Evolutionary conservation across 2,329 filamentous ascomycete species (phyloP), one percentile per base, ranked within the genome.

Genomic region (Arthrobotrys pseudoclavata): DNA sequence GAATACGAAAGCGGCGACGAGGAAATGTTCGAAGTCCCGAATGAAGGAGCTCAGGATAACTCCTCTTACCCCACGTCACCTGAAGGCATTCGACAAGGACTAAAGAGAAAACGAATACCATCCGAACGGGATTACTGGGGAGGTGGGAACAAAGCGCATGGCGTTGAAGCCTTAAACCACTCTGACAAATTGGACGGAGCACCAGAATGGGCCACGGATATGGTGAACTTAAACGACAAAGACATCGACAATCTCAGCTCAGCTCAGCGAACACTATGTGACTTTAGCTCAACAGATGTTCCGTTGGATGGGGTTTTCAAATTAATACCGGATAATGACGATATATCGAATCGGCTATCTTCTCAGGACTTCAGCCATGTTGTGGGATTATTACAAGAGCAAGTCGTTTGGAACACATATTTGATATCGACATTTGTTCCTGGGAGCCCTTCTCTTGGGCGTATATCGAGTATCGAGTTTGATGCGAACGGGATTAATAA

Each of bases 401-500:
- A 76, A 20, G 60, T 76, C 0, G 66, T 76, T 29, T 76, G 72
- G 72, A 76, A 76, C 42, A 76, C 72, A n/a, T 76, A 76, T 22
- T 24, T 76, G n/a, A 66, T 76, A 50, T 69, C 64, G 2, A 45
- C n/a, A 5, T 66, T 76, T 26, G 66, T 26, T 15, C 72, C 66
- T 3, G 50, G 50, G 18, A 60, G 40, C 29, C 37, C 72, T 29
- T 69, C 64, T 22, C 37, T 45, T 29, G 72, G 64, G 7, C 66
- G 66, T 10, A 47, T 76, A 47, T 76, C 72, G 15, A 69, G 66
- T 53, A 47, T 76, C 20, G 72, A 70, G 37, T 55, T 70, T 18
- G 72, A 76, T 29, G 66, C 64, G 4, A 76, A 76, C 26, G 66
- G 66, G 20, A 60, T 70, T 22, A 52, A 57, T 13, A 50, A 76